Base-by-base conservation (phyloP, 1,139 yeast species). In the Hyphopichia wangnamkhiaoensis region DNA sequence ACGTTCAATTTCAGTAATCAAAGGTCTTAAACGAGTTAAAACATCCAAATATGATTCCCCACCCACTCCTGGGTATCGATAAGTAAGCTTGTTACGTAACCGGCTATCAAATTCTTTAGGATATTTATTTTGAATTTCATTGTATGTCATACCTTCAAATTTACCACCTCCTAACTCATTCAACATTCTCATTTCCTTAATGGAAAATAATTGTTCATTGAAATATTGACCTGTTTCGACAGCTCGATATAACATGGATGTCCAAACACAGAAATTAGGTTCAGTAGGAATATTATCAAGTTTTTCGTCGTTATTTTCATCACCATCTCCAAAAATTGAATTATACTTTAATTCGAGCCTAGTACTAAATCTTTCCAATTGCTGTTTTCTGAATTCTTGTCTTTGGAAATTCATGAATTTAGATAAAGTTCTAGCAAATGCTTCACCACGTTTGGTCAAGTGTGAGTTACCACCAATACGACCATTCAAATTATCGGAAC, bases 21-120 rank as follows among this genome's bases (percentile, higher is more conserved):
- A 79, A 1, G 98, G 95, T 42, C 96, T 74, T 43, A 93, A 71
- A 44, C 98, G 74, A 47, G 91, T 88, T 53, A 93, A 84, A 4
- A 91, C 98, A 63, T 93, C 98, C 51, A 91, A 67, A 53, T 91
- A 91, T 0, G 95, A 86, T 63, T 91, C 98, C 25, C 98, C 98
- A n/a, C 97, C 96, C 38, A 89, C 87, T 9, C 98, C 98, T 2
- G 98, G 98, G 57, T 90, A 91, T 49, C 98, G 71, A 62, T 90
- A 91, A 20, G 83, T 71, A 52, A 91, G 72, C 63, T 91, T 91
- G 59, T 88, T 84, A 33, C 74, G 71, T 49, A 88, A 67, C 44
- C 97, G 76, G 16, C 90, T 77, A 34, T 78, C 80, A 54, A 84
- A 91, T 60, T 93, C 98, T 32, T 75, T 78, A 0, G 97, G 96